Evolutionary conservation across 2,329 filamentous ascomycete species (phyloP), one percentile per base, ranked within the genome.

Genomic region (Fusarium guadeloupense): DNA sequence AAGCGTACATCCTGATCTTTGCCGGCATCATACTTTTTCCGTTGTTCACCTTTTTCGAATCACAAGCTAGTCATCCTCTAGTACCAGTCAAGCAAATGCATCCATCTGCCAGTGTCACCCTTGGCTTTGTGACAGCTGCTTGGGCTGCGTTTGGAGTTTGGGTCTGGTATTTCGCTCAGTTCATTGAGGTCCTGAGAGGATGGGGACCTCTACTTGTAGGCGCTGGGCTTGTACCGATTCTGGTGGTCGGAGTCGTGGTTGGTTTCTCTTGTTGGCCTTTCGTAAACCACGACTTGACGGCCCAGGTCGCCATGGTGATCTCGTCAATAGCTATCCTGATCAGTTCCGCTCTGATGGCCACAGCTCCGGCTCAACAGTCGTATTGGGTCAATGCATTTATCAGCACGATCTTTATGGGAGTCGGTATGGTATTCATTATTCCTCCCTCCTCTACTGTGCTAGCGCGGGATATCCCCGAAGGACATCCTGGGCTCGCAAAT

Each of bases 381-480:
- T 71, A 71, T 42, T 71, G 69, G 69, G 56, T 58, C 31, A 68
- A 64, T 6, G 41, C 58, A 2, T 71, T 71, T 38, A 54, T 69
- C 43, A 71, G 69, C 37, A 51, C 67, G 33, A 55, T 69, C 17
- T 60, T 70, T 9, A 69, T 70, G 65, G 62, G 69, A 5, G 39
- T 66, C 6, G 67, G 67, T 4, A 59, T 69, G 58, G 67, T 68
- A n/a, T 40, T 68, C 17, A 61, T 62, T 17, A 49, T 67, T 7
- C 67, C 67, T 7, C 39, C 64, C 9, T 58, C 69, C 8, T 50
- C 62, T 5, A 57, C 57, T 3, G 64, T 66, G 7, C 63, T 71
- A 13, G 40, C 41, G 9, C 52, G 59, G 21, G 66, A 59, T 21
- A 31, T 70, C 12, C 63, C 68, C 4, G 57, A 69, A 31, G 67